Evolutionary conservation across 371 early-diverging fungal species (phyloP).

Genomic region (Smittium culicis): DNA sequence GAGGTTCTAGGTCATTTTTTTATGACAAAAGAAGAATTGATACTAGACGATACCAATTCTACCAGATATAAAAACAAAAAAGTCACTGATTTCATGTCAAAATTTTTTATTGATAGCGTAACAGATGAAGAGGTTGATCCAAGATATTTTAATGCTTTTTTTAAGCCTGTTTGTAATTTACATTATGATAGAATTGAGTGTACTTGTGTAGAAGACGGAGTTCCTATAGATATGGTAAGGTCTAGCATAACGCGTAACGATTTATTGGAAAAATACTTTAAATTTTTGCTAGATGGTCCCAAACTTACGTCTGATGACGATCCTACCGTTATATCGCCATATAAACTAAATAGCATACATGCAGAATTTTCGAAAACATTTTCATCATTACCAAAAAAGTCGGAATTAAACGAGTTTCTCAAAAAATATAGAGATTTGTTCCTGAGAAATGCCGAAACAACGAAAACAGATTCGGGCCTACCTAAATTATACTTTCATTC

Average conservation of each 20-base stretch:
- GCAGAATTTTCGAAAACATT: not conserved
- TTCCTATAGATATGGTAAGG: not conserved
- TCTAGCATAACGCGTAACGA: not conserved
- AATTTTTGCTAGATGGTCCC: not conserved
- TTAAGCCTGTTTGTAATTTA: not conserved
- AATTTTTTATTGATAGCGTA: not conserved
- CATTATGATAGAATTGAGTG: not conserved
- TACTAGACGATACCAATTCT: too few relatives aligned
- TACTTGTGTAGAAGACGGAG: slow-evolving; percentile 5
- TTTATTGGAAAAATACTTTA: not conserved
- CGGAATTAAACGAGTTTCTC: not conserved
- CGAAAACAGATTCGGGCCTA: not conserved
- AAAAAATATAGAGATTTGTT: not conserved
- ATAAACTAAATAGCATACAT: not conserved
- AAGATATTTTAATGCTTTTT: not conserved
- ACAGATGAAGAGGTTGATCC: not conserved
- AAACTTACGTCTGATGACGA: not conserved
- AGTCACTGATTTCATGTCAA: not conserved
- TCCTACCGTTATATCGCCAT: not conserved
- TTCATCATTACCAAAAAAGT: not conserved
- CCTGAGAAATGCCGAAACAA: not conserved
- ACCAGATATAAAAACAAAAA: not conserved
- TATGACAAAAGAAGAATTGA: not conserved
- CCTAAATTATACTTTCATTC: not conserved
- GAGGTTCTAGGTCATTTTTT: not conserved